Percentiles rank a stretch among this genome's conserved stretches.
These are phyloP conservation scores for Carex parvula DNA, from an alignment of 176 grass and related monocot genomes.

Conservation along the genomic window DNA sequence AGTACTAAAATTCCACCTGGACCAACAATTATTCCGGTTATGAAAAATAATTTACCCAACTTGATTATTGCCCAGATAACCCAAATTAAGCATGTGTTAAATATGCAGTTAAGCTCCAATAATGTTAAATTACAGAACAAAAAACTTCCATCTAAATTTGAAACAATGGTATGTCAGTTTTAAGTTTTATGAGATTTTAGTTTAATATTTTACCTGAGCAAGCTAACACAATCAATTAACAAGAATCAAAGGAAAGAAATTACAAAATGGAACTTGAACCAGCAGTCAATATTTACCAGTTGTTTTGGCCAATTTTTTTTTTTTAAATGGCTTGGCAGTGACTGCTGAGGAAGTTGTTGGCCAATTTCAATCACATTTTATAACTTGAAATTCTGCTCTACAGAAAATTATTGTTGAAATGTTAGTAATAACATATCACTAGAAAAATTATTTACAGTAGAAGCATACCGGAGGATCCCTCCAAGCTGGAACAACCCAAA, in stretches of 20 bases:
- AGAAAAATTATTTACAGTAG: conserved; percentile 15
- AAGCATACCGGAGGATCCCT: conserved; percentile 61
- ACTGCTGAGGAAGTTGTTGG: not conserved
- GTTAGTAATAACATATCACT: not conserved
- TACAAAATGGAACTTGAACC: not conserved
- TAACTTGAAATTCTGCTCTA: not conserved
- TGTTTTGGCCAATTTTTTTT: too few relatives aligned
- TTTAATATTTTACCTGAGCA: not conserved
- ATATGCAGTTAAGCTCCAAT: not conserved
- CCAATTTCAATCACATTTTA: not conserved
- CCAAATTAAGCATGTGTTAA: not conserved
- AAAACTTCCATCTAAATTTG: not conserved
- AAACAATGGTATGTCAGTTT: not conserved
- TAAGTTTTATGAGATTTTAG: not conserved
- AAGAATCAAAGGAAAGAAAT: conserved; percentile 3
- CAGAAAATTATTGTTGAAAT: not conserved
- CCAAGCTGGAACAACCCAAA: conserved; percentile 97
- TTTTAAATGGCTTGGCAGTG: too few relatives aligned
- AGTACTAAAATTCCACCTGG: not conserved
- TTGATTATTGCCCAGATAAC: not conserved
- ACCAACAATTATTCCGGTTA: not conserved
- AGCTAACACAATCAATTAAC: not conserved
- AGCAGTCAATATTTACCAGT: not conserved
- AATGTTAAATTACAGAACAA: not conserved
- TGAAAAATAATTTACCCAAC: not conserved